Percentiles rank a stretch among this genome's conserved stretches.
phyloP scores from a whole-genome alignment of 2,329 filamentous ascomycete species.

The Exophiala phaeomuriformis region DNA sequence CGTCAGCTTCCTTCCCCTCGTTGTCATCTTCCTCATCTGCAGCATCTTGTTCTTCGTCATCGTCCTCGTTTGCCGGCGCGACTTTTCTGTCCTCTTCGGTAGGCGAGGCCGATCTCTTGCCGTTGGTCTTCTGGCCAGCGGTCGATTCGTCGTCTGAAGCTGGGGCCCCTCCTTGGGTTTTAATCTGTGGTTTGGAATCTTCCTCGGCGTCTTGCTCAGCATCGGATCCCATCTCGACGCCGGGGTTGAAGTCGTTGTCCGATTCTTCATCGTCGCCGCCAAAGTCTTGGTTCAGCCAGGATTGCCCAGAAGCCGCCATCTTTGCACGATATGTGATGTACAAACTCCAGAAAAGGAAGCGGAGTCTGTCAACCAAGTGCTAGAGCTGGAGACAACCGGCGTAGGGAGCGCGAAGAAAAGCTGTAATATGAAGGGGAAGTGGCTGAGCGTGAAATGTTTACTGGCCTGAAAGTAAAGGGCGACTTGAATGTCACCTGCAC shows the following conservation, averaged over 20 bases:
- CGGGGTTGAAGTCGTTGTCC: conserved; percentile 84
- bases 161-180: conserved; percentile 13
- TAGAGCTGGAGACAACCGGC: too few relatives aligned
- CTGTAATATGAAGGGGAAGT: background rate
- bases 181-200: conserved; percentile 25
- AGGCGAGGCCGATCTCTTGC: conserved; percentile 14
- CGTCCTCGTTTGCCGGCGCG: conserved; percentile 39
- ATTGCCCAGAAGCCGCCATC: conserved; percentile 36
- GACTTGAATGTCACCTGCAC: background rate
- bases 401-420: background rate
- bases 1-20: conserved; percentile 36
- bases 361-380: too few relatives aligned
- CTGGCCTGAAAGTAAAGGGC: background rate
- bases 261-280: conserved; percentile 52
- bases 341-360: too few relatives aligned
- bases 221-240: conserved; percentile 65
- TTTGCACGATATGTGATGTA: background rate
- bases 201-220: conserved; percentile 48
- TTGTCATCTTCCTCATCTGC: conserved; percentile 44
- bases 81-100: conserved; percentile 14
- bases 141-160: conserved; percentile 20
- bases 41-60: conserved; percentile 43
- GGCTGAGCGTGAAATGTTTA: background rate
- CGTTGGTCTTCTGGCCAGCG: conserved; percentile 18
- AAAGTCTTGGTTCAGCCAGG: conserved; percentile 43